phyloP scores from a whole-genome alignment of 257 asterid genomes.

The Ilex asprella region DNA sequence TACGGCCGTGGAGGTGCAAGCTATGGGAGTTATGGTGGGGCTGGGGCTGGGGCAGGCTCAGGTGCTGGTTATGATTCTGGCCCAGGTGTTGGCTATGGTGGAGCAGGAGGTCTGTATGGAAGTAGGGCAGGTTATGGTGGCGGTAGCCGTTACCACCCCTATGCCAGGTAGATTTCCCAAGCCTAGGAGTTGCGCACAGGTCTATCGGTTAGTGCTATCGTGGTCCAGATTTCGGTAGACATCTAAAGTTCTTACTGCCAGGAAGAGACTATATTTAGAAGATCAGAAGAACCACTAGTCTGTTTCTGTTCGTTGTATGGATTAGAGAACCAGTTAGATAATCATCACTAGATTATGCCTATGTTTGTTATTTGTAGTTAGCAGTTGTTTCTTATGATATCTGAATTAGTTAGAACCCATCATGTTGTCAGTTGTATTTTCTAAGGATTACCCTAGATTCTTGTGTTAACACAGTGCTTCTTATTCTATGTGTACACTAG shows the following conservation, averaged over 20 bases:
- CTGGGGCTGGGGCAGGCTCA: constrained; percentile 48
- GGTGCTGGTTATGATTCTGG: constrained; percentile 82
- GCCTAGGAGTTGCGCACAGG: constrained; percentile 57
- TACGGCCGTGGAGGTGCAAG: constrained; percentile 72
- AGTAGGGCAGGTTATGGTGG: constrained; percentile 96
- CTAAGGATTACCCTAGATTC: neutral
- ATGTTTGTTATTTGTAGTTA: constrained; percentile 12
- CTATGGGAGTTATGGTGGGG: constrained; percentile 37
- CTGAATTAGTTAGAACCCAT: constrained; percentile 2
- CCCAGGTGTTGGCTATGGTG: constrained; percentile 65
- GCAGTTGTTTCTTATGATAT: constrained; percentile 4
- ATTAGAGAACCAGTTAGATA: constrained; percentile 18
- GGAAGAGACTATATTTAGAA: constrained; percentile 44
- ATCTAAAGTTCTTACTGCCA: constrained; percentile 45
- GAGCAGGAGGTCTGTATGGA: constrained; percentile 79
- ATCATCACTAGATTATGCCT: neutral
- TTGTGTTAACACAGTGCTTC: neutral
- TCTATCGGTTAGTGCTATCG: constrained; percentile 51
- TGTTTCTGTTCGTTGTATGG: constrained; percentile 14
- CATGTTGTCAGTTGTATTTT: neutral
- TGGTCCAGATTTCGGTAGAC: constrained; percentile 48
- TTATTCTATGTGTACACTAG: no score
- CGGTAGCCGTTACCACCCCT: constrained; percentile 91
- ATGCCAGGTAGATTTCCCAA: constrained; percentile 70
- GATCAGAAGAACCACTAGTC: constrained; percentile 44